phyloP scores from a whole-genome alignment of 148 eudicot species.

The Agrostemma githago region DNA sequence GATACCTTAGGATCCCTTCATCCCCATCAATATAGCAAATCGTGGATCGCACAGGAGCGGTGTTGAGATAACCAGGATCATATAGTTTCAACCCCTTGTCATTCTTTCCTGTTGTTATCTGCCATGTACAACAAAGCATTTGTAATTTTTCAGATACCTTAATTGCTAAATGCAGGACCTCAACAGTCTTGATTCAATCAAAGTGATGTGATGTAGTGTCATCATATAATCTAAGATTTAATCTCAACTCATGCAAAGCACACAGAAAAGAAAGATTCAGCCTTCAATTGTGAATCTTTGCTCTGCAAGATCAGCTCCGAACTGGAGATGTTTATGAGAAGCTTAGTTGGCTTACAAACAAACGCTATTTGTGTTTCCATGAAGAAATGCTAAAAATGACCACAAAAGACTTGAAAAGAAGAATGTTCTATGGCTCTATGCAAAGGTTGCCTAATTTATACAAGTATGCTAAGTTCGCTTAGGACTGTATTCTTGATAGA shows the following conservation, averaged over 20 bases:
- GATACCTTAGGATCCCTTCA: slow-evolving; percentile 91
- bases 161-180: not conserved
- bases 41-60: slow-evolving; percentile 93
- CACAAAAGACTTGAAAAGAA: not conserved
- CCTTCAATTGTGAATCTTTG: not conserved
- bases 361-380: too few relatives aligned
- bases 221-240: not conserved
- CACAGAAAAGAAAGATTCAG: not conserved
- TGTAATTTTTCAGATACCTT: not conserved
- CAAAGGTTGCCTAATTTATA: not conserved
- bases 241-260: not conserved
- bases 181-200: not conserved
- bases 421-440: not conserved
- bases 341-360: not conserved
- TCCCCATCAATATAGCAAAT: slow-evolving; percentile 98
- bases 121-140: slow-evolving; percentile 15
- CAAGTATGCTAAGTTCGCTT: not conserved
- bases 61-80: slow-evolving; percentile 98
- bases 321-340: not conserved
- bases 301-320: not conserved
- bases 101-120: slow-evolving; percentile 81
- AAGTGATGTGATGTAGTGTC: not conserved
- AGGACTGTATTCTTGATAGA: not conserved
- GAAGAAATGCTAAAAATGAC: not conserved
- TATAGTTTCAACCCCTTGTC: slow-evolving; percentile 94